These are phyloP conservation scores for Centella asiatica DNA, from an alignment of 129 eudicot genomes.

Conservation along the genomic window DNA sequence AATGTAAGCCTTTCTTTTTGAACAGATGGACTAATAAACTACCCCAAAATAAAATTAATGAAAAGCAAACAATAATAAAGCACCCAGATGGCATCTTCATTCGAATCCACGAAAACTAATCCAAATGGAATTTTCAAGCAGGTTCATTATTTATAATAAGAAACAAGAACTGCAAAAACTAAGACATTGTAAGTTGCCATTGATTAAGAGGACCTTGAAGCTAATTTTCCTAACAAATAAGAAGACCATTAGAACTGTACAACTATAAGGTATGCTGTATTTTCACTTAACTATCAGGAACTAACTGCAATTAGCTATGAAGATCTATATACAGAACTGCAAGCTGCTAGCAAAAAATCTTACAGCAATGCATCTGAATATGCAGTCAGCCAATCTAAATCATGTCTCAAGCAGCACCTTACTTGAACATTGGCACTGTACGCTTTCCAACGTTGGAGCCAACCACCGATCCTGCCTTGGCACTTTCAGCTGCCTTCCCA, in stretches of 20 bases:
- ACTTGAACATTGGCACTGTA: neutral
- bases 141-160: too few relatives aligned
- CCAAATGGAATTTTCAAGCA: neutral
- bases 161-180: neutral
- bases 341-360: neutral
- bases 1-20: too few relatives aligned
- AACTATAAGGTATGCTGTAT: neutral
- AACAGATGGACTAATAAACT: too few relatives aligned
- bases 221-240: neutral
- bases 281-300: neutral
- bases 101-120: neutral
- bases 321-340: neutral
- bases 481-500: neutral
- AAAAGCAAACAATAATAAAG: too few relatives aligned
- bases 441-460: neutral
- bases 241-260: constrained; percentile 1
- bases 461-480: neutral
- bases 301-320: neutral
- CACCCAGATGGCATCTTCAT: too few relatives aligned
- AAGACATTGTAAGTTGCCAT: neutral
- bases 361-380: neutral
- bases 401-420: neutral
- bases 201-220: neutral
- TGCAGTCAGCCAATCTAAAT: neutral
- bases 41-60: too few relatives aligned